Evolutionary conservation across 495 filamentous ascomycete species (phyloP).

Genomic region (Penicillium lagena): DNA sequence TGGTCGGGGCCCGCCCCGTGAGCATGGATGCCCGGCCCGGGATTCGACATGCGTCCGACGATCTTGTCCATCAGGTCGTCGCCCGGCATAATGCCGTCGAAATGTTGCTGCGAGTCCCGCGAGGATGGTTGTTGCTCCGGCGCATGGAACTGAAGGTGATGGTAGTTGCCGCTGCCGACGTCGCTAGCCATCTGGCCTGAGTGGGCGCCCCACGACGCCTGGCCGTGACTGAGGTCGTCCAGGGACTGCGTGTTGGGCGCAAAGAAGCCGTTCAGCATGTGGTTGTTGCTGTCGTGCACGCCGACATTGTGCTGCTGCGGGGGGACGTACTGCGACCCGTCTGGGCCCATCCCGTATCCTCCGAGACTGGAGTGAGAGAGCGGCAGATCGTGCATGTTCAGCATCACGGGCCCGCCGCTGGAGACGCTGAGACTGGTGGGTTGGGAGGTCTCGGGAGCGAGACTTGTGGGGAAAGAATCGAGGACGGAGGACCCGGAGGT

Average conservation of each 20-base stretch:
- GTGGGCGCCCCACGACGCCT: slow-evolving; percentile 30
- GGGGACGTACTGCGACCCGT: slow-evolving; percentile 29
- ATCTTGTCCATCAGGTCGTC: slow-evolving; percentile 39
- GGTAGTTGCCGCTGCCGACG: slow-evolving; percentile 24
- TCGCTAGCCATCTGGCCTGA: slow-evolving; percentile 27
- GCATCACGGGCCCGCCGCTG: slow-evolving; percentile 28
- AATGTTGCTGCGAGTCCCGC: slow-evolving; percentile 32
- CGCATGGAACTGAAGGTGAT: slow-evolving; percentile 26
- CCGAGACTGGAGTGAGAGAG: slow-evolving; percentile 28
- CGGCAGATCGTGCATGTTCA: slow-evolving; percentile 35
- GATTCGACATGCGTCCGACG: slow-evolving; percentile 30
- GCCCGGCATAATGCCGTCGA: slow-evolving; percentile 30
- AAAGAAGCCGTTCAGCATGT: slow-evolving; percentile 29
- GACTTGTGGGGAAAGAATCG: slow-evolving; percentile 31
- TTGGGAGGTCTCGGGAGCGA: slow-evolving; percentile 28
- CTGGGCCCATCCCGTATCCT: slow-evolving; percentile 25
- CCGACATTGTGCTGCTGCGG: slow-evolving; percentile 23
- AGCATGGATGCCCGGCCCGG: slow-evolving; percentile 25
- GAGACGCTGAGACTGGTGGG: slow-evolving; percentile 22
- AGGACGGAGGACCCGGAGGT: slow-evolving; percentile 34
- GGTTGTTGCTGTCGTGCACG: slow-evolving; percentile 34
- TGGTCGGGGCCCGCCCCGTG: slow-evolving; percentile 31
- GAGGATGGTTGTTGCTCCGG: slow-evolving; percentile 28
- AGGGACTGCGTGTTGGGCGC: slow-evolving; percentile 26
- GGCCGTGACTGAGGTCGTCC: slow-evolving; percentile 30